Base-by-base conservation (phyloP, 257 asterid species). In the Penstemon eatonii region DNA sequence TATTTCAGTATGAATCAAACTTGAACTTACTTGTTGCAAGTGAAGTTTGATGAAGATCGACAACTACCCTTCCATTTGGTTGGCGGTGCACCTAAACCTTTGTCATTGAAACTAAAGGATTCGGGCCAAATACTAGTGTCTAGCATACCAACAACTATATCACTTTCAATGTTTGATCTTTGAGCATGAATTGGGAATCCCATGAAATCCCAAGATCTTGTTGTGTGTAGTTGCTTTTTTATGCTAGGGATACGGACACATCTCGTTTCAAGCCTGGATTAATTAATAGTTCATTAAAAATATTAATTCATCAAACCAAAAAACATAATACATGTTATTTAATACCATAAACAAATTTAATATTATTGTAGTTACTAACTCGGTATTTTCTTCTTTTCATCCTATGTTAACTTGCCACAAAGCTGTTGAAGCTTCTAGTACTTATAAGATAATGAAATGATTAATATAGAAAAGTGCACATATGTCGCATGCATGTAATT, bases 191-290 rank as follows among this genome's bases (percentile, higher is more conserved):
- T 9, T 6, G 92, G 84, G 15, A 86, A 83, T 8, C 89, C 89
- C 73, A 81, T 47, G 76, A 86, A 86, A 63, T 83, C 89, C 92
- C 92, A 86, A 38, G 89, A 86, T 62, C 87, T 72, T 11, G 89
- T 83, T 0, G 92, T 86, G 11, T 79, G 89, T 1, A 86, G 71
- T 47, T 86, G 82, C 52, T 79, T 83, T 58, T 71, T 78, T 9
- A 66, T 68, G 75, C 80, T 86, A 0, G 79, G 81, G 60, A 86
- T 77, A 43, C 86, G 0, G 85, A 81, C 2, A 86, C 89, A 5
- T 81, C 92, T 25, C 83, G 84, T 0, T 83, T 83, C 80, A 86
- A 55, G 52, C 69, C 87, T 86, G 65, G 19, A 19, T 50, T 10
- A 39, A 47, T 15, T 1, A 37, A 19, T 19, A 19, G 25, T 42